phyloP scores from a whole-genome alignment of 352 stramenopile genomes.

The Pythium phragmiticola region DNA sequence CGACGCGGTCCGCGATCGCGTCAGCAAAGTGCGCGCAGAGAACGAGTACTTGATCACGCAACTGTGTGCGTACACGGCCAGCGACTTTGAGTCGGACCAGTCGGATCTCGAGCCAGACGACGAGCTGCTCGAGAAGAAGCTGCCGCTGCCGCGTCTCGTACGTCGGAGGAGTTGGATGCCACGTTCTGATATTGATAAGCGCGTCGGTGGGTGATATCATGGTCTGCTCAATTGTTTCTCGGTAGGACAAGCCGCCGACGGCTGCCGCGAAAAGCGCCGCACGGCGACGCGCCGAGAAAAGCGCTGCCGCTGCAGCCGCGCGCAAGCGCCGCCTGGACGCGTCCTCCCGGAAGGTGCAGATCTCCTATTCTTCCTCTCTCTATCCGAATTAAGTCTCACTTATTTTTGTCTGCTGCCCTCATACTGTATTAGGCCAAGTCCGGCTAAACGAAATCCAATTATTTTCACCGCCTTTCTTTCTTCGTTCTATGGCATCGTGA shows the following conservation, averaged over 20 bases:
- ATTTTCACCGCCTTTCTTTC: background rate
- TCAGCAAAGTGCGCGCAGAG: slow-evolving; percentile 31
- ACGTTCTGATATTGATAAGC: background rate
- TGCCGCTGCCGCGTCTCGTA: slow-evolving; percentile 18
- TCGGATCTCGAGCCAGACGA: slow-evolving; percentile 37
- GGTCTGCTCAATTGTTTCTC: background rate
- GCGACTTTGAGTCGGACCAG: slow-evolving; percentile 50
- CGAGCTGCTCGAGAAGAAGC: slow-evolving; percentile 19
- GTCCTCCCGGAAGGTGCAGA: slow-evolving; percentile 1
- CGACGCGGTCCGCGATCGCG: slow-evolving; percentile 15
- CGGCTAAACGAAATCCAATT: slow-evolving; percentile 3
- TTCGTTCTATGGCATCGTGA: slow-evolving; percentile 27
- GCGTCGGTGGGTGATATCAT: background rate
- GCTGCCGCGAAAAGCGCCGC: slow-evolving; percentile 9
- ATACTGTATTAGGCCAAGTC: background rate
- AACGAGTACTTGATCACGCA: slow-evolving; percentile 46
- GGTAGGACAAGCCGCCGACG: slow-evolving; percentile 7
- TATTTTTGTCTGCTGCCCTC: no score
- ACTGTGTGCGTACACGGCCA: slow-evolving; percentile 37
- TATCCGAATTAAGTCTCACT: background rate
- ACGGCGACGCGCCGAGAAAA: slow-evolving; percentile 12
- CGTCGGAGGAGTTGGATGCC: no score
- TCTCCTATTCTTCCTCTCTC: background rate
- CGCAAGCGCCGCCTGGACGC: slow-evolving; percentile 1
- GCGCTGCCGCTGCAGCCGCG: slow-evolving; percentile 4